Percentiles rank a stretch among this genome's conserved stretches.
Evolutionary conservation across 2,329 filamentous ascomycete species (phyloP).

Genomic region (Rachicladosporium sp.): DNA sequence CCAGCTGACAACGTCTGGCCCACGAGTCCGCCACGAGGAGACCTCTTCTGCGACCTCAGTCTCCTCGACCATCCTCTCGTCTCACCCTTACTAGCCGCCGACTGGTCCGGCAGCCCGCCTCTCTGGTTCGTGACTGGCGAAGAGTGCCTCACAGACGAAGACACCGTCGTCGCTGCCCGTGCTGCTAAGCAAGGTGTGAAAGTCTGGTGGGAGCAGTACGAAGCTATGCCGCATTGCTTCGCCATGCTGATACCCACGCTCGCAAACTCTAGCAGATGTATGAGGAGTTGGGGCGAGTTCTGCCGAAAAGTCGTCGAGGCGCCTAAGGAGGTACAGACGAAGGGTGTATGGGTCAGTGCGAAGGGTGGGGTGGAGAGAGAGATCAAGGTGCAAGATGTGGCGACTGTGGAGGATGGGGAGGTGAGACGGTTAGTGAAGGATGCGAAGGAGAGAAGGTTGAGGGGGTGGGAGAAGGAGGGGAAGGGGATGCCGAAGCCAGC

Average conservation of each 20-base stretch:
- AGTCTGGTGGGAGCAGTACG: conserved; percentile 59
- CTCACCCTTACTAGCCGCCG: conserved; percentile 43
- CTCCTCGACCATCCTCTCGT: conserved; percentile 53
- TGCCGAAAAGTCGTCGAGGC: conserved; percentile 17
- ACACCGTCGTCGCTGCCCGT: conserved; percentile 45
- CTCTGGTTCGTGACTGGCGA: conserved; percentile 57
- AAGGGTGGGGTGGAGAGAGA: conserved; percentile 19
- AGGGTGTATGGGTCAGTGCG: conserved; percentile 17
- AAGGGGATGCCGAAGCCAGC: conserved; percentile 22
- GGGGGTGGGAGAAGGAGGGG: conserved; percentile 21
- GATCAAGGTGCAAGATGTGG: conserved; percentile 14
- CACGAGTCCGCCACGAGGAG: conserved; percentile 31
- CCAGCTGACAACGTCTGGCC: conserved; percentile 41
- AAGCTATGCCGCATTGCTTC: conserved; percentile 70
- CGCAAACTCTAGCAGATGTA: conserved; percentile 20
- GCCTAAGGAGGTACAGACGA: conserved; percentile 15
- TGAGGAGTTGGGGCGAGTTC: conserved; percentile 25
- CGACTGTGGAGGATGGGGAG: conserved; percentile 15
- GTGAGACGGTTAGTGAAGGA: conserved; percentile 16
- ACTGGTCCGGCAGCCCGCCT: conserved; percentile 54
- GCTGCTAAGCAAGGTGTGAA: conserved; percentile 45
- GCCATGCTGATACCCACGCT: conserved; percentile 30
- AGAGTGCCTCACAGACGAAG: conserved; percentile 61
- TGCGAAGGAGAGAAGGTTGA: conserved; percentile 18
- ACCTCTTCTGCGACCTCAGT: conserved; percentile 34